Percentiles rank a stretch among this genome's conserved stretches.
These are phyloP conservation scores for Ramaria sp. DNA, from an alignment of 768 basidiomycete species.

Conservation along the genomic window DNA sequence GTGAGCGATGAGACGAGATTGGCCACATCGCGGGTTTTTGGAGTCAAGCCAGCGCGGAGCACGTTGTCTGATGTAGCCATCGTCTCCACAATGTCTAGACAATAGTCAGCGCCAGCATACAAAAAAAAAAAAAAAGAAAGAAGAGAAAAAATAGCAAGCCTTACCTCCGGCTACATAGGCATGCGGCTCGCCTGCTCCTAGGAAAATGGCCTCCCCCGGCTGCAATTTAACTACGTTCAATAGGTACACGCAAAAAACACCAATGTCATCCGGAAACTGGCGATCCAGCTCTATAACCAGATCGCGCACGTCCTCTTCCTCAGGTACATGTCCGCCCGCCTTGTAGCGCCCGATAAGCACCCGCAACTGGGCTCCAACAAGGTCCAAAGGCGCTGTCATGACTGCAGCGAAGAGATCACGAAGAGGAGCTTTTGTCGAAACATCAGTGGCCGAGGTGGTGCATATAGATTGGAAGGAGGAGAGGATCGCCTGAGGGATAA, in stretches of 20 bases:
- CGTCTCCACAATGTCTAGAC: conserved; percentile 89
- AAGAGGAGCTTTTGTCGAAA: conserved; percentile 31
- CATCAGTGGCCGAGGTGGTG: conserved; percentile 30
- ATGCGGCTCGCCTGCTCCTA: conserved; percentile 94
- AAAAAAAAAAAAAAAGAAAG: too few species aligned
- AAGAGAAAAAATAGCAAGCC: conserved; percentile 13
- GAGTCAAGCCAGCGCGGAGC: conserved; percentile 94
- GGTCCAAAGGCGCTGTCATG: conserved; percentile 62
- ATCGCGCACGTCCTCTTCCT: conserved; percentile 40
- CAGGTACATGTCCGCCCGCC: conserved; percentile 25
- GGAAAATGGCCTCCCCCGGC: conserved; percentile 85
- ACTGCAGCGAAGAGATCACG: conserved; percentile 62
- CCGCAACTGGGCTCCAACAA: conserved; percentile 44
- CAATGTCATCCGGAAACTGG: conserved; percentile 89
- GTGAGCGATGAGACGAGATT: conserved; percentile 84
- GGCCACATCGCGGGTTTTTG: conserved; percentile 88
- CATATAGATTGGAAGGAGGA: conserved; percentile 38
- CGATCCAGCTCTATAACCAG: conserved; percentile 42
- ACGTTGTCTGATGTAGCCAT: conserved; percentile 99
- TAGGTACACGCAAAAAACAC: conserved; percentile 84
- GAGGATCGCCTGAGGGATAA: conserved; percentile 52
- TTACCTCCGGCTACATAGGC: conserved; percentile 90
- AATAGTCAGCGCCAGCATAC: neutral
- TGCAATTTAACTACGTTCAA: conserved; percentile 76
- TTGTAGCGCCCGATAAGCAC: conserved; percentile 46